Percentiles rank a stretch among this genome's conserved stretches.
Conservation (phyloP, 495 filamentous ascomycete genomes). For the Tuber umbilicatum region DNA sequence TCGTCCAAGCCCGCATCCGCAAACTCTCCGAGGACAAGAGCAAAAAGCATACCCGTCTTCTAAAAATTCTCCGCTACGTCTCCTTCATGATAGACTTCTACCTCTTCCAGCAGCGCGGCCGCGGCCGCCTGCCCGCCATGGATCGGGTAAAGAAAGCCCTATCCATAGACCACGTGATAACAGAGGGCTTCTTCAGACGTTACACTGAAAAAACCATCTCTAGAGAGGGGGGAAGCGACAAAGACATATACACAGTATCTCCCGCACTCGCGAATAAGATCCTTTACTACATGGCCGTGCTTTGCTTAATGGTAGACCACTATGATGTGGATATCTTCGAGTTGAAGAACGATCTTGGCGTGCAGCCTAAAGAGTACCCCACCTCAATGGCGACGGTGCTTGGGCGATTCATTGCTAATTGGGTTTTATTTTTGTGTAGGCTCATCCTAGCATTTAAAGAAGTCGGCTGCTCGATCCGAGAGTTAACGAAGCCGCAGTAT, state of each 20-base stretch:
- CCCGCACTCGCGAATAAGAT: slow-evolving; percentile 36
- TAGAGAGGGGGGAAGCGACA: slow-evolving; percentile 19
- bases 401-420: slow-evolving; percentile 39
- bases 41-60: slow-evolving; percentile 9
- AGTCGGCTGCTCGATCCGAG: slow-evolving; percentile 62
- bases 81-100: slow-evolving; percentile 60
- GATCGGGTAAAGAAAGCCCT: slow-evolving; percentile 27
- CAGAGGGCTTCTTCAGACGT: slow-evolving; percentile 26
- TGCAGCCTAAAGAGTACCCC: slow-evolving; percentile 56
- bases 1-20: slow-evolving; percentile 1
- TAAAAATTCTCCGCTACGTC: slow-evolving; percentile 63
- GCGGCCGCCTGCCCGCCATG: slow-evolving; percentile 23
- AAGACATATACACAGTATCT: slow-evolving; percentile 29
- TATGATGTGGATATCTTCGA: slow-evolving; percentile 70
- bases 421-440: slow-evolving; percentile 29
- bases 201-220: slow-evolving; percentile 30
- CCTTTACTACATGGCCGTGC: slow-evolving; percentile 38
- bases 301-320: slow-evolving; percentile 60
- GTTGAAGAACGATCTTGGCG: slow-evolving; percentile 67
- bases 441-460: slow-evolving; percentile 68
- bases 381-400: slow-evolving; percentile 33
- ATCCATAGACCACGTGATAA: slow-evolving; percentile 19
- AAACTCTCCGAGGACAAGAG: background rate
- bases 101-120: slow-evolving; percentile 23
- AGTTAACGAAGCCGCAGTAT: slow-evolving; percentile 49